Evolutionary conservation across 306 rosid species (phyloP).

Genomic region (Cicer yamashitae): DNA sequence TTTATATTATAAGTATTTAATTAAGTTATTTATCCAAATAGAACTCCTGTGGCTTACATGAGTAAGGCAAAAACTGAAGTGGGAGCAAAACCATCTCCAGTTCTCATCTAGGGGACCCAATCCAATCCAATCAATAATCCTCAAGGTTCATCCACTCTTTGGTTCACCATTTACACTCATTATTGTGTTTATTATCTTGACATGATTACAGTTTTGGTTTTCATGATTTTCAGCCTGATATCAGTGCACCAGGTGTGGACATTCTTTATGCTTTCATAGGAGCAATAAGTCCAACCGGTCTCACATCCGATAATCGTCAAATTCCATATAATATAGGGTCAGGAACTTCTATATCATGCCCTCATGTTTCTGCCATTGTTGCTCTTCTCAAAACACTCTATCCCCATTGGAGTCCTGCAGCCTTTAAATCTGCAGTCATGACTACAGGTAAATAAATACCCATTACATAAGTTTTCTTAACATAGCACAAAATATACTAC

Average conservation of each 20-base stretch:
- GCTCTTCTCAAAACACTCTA: slow-evolving; percentile 64
- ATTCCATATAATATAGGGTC: slow-evolving; percentile 46
- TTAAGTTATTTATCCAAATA: no score
- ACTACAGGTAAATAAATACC: slow-evolving; percentile 55
- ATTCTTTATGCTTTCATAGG: slow-evolving; percentile 57
- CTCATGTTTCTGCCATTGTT: slow-evolving; percentile 62
- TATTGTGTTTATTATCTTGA: not conserved
- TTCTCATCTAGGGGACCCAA: slow-evolving; percentile 75
- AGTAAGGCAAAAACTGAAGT: slow-evolving; percentile 53
- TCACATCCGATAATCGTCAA: slow-evolving; percentile 43
- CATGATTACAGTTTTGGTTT: not conserved
- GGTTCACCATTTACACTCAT: not conserved
- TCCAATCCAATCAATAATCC: slow-evolving; percentile 48
- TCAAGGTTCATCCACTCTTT: slow-evolving; percentile 57
- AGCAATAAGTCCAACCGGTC: slow-evolving; percentile 42
- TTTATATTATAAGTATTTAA: no score
- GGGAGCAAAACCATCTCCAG: slow-evolving; percentile 64
- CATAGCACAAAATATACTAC: no score
- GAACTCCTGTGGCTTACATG: slow-evolving; percentile 58
- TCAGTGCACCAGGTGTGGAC: slow-evolving; percentile 66
- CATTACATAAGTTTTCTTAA: not conserved
- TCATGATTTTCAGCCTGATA: slow-evolving; percentile 60
- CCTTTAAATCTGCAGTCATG: slow-evolving; percentile 72
- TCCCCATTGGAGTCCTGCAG: slow-evolving; percentile 69
- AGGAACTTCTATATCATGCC: slow-evolving; percentile 67